Conservation (phyloP, 2,329 filamentous ascomycete genomes). For the Dothideomycetes sp. region DNA sequence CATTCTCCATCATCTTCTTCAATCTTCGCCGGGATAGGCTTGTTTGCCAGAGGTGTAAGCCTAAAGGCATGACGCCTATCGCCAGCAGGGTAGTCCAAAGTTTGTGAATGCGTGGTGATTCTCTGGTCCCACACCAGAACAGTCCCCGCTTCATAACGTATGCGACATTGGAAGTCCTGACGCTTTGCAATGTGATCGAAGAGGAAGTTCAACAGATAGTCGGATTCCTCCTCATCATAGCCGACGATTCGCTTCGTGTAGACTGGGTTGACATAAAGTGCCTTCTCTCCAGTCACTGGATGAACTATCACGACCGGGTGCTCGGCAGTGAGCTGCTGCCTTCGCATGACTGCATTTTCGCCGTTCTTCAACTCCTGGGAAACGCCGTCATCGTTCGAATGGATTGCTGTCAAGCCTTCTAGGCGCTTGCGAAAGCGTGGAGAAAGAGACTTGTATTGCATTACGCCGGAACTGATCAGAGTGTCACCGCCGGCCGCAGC, state of each 20-base stretch:
- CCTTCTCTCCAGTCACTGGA: conserved; percentile 52
- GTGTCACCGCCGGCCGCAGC: no score
- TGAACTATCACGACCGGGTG: conserved; percentile 47
- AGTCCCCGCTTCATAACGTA: conserved; percentile 16
- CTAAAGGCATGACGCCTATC: conserved; percentile 17
- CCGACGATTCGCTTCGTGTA: conserved; percentile 48
- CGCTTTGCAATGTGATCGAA: conserved; percentile 28
- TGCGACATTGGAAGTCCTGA: conserved; percentile 15
- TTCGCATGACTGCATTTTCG: conserved; percentile 42
- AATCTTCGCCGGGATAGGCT: conserved; percentile 14
- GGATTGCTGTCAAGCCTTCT: conserved; percentile 32
- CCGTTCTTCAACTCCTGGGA: conserved; percentile 37
- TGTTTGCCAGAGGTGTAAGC: conserved; percentile 17
- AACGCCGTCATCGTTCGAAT: conserved; percentile 7
- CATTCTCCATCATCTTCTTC: conserved; percentile 17
- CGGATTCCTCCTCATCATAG: conserved; percentile 44
- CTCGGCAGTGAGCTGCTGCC: conserved; percentile 41
- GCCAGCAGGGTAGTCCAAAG: conserved; percentile 16
- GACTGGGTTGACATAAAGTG: conserved; percentile 47
- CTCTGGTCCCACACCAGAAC: conserved; percentile 14
- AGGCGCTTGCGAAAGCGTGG: no score
- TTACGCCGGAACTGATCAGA: no score
- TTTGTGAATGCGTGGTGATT: conserved; percentile 13
- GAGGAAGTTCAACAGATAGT: conserved; percentile 40
- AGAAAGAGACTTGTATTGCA: no score